Evolutionary conservation across 768 basidiomycete genomes (phyloP).

Genomic region (Xerocomus potaroensis): DNA sequence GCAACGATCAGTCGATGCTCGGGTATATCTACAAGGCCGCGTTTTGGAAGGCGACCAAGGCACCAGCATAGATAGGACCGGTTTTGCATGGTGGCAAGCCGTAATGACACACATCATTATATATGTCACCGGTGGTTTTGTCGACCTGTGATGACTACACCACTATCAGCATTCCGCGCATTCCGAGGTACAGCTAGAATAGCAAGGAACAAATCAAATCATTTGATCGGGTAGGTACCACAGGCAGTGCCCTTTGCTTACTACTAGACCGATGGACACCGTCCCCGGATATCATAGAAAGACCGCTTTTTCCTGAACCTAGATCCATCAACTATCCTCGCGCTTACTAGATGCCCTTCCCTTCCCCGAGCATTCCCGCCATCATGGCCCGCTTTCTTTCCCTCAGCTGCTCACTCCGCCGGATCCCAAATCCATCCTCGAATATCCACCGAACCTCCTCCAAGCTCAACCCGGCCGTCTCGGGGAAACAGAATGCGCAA

Average conservation of each 20-base stretch:
- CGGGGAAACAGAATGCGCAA: conserved; percentile 68
- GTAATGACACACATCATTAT: background rate
- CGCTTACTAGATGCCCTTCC: background rate
- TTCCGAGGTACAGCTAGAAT: too few species aligned
- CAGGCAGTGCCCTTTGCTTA: too few species aligned
- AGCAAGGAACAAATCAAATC: too few species aligned
- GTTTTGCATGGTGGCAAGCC: too few species aligned
- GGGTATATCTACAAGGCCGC: conserved; percentile 79
- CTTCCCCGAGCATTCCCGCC: background rate
- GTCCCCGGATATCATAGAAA: too few species aligned
- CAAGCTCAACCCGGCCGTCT: conserved; percentile 70
- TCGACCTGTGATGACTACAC: too few species aligned
- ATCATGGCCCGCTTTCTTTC: conserved; percentile 21
- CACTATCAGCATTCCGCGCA: too few species aligned
- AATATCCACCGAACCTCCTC: conserved; percentile 67
- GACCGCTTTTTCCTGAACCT: too few species aligned
- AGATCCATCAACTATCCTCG: background rate
- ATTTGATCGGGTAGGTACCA: too few species aligned
- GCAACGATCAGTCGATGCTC: conserved; percentile 76
- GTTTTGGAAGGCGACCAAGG: conserved; percentile 76
- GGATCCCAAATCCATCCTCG: conserved; percentile 58
- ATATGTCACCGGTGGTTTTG: too few species aligned
- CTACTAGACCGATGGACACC: too few species aligned
- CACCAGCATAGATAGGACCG: background rate
- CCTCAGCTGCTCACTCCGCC: conserved; percentile 46